Percentiles rank a stretch among this genome's conserved stretches.
Evolutionary conservation across 2,329 filamentous ascomycete species (phyloP).

Genomic region (Penicillium sp.): DNA sequence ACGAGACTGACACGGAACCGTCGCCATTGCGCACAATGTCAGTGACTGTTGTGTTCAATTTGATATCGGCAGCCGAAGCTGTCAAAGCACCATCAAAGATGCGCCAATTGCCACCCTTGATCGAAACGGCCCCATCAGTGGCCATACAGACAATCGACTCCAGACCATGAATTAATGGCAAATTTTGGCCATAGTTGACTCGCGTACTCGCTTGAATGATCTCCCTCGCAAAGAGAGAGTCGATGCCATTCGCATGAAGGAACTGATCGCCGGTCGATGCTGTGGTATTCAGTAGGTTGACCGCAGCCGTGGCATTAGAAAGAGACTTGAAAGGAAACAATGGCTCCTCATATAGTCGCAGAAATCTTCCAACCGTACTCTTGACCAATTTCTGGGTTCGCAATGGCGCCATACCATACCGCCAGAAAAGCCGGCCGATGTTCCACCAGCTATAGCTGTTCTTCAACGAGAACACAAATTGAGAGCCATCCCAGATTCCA

Average conservation of each 20-base stretch:
- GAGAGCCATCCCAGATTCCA: constrained; percentile 80
- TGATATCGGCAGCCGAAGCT: constrained; percentile 61
- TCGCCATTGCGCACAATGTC: constrained; percentile 51
- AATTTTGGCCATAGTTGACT: constrained; percentile 92
- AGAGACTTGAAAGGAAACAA: constrained; percentile 83
- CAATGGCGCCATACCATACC: constrained; percentile 78
- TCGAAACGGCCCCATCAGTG: constrained; percentile 75
- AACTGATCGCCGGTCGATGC: constrained; percentile 72
- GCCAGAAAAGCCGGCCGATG: constrained; percentile 75
- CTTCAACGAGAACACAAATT: constrained; percentile 69
- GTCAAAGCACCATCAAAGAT: constrained; percentile 85
- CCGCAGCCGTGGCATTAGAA: constrained; percentile 65
- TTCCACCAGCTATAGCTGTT: constrained; percentile 75
- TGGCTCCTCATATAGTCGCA: constrained; percentile 77
- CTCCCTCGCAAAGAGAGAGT: constrained; percentile 69
- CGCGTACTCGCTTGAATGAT: constrained; percentile 88
- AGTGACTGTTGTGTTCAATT: constrained; percentile 68
- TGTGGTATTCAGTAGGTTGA: constrained; percentile 68
- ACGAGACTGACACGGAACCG: constrained; percentile 49
- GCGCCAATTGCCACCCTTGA: constrained; percentile 87
- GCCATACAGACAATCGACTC: constrained; percentile 93
- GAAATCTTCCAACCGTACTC: constrained; percentile 68
- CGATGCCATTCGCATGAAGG: constrained; percentile 67
- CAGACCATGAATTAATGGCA: constrained; percentile 82
- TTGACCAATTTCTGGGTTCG: constrained; percentile 73